Evolutionary conservation across 306 rosid genomes (phyloP).

Genomic region (Cicer cuneatum): DNA sequence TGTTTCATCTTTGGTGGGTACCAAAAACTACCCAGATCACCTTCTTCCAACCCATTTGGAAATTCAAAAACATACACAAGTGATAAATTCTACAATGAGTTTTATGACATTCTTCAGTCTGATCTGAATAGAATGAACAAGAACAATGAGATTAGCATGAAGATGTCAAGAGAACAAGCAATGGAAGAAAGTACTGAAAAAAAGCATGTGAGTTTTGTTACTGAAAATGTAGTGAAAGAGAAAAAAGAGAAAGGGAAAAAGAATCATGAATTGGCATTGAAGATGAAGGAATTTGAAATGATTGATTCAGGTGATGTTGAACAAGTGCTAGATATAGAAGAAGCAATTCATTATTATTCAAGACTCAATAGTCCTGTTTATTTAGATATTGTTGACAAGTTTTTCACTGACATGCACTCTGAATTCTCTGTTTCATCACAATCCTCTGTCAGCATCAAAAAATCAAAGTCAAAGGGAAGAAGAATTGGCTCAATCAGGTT

Average conservation of each 20-base stretch:
- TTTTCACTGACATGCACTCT: constrained; percentile 78
- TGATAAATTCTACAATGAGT: constrained; percentile 69
- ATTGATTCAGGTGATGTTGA: constrained; percentile 78
- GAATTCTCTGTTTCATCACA: constrained; percentile 67
- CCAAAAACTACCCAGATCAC: constrained; percentile 69
- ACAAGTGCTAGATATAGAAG: constrained; percentile 88
- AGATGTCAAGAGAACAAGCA: constrained; percentile 41
- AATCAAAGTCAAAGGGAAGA: constrained; percentile 71
- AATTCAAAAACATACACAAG: constrained; percentile 54
- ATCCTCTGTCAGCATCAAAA: constrained; percentile 49
- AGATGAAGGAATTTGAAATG: constrained; percentile 92
- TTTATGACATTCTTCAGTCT: constrained; percentile 73
- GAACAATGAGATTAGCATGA: constrained; percentile 31
- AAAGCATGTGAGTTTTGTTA: constrained; percentile 36
- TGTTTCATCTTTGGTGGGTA: constrained; percentile 61
- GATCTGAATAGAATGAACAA: constrained; percentile 55
- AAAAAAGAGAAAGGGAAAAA: constrained; percentile 55
- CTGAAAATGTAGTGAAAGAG: constrained; percentile 49
- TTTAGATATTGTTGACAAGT: constrained; percentile 85
- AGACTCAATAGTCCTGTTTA: constrained; percentile 91
- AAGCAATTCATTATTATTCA: constrained; percentile 93
- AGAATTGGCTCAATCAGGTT: constrained; percentile 60
- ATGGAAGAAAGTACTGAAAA: constrained; percentile 41
- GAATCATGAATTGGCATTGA: constrained; percentile 56
- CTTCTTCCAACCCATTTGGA: constrained; percentile 64